These are phyloP conservation scores for Pyrenophora seminiperda DNA, from an alignment of 2,329 filamentous ascomycete species.

Conservation along the genomic window DNA sequence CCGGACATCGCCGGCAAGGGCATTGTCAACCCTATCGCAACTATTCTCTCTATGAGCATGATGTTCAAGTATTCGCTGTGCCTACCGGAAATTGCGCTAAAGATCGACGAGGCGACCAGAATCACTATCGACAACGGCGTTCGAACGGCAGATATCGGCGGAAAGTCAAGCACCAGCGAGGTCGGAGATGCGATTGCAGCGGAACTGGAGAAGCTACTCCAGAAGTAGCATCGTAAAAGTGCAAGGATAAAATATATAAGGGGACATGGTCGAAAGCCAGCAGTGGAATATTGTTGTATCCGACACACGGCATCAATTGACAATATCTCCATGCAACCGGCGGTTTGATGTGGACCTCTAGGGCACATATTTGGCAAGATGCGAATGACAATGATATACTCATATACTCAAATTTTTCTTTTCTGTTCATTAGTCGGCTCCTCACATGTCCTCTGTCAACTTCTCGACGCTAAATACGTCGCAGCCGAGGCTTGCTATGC, in stretches of 20 bases:
- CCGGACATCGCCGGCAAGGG: slow-evolving; percentile 92
- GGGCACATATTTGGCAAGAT: background rate
- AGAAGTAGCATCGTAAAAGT: slow-evolving; percentile 30
- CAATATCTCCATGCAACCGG: background rate
- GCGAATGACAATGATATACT: background rate
- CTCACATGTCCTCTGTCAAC: too few species aligned
- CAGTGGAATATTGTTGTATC: too few species aligned
- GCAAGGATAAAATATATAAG: background rate
- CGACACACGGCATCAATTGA: too few species aligned
- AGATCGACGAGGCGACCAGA: slow-evolving; percentile 81
- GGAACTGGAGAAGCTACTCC: slow-evolving; percentile 72
- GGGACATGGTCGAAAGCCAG: background rate
- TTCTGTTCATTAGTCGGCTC: too few species aligned
- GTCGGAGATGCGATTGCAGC: slow-evolving; percentile 82
- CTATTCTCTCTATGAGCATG: slow-evolving; percentile 91
- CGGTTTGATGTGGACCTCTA: background rate
- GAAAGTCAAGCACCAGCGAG: slow-evolving; percentile 71
- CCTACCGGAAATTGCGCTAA: slow-evolving; percentile 74
- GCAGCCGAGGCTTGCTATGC: too few species aligned
- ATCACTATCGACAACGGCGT: slow-evolving; percentile 78
- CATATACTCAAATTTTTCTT: too few species aligned
- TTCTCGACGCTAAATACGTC: too few species aligned
- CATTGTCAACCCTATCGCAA: slow-evolving; percentile 90
- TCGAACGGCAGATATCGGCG: slow-evolving; percentile 84
- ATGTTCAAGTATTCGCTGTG: slow-evolving; percentile 92